Conservation (phyloP, 2,329 filamentous ascomycete genomes). For the Corynespora cassiicola region DNA sequence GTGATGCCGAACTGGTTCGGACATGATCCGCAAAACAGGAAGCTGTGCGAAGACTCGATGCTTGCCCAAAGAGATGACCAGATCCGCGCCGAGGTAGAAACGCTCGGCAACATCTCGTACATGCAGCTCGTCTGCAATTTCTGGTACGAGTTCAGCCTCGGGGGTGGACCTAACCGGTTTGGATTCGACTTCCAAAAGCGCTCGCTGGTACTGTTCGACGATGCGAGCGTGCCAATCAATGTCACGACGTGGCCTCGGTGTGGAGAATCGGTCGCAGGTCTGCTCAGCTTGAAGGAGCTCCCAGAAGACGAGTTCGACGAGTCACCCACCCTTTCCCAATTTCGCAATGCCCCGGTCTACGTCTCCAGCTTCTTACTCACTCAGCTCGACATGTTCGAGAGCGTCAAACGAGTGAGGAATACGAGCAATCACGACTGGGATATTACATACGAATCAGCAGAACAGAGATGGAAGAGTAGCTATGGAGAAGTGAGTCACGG, state of each 20-base stretch:
- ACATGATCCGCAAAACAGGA: too few species aligned
- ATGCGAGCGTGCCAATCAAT: slow-evolving; percentile 31
- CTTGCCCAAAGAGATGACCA: too few species aligned
- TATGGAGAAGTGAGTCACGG: slow-evolving; percentile 9
- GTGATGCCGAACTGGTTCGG: slow-evolving; percentile 50
- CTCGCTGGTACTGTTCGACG: slow-evolving; percentile 13
- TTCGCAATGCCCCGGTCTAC: slow-evolving; percentile 43
- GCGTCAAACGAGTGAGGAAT: slow-evolving; percentile 39
- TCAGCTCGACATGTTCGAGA: slow-evolving; percentile 46
- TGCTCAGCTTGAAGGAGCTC: slow-evolving; percentile 40
- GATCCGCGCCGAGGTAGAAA: too few species aligned
- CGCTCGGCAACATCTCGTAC: too few species aligned
- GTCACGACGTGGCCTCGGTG: slow-evolving; percentile 39
- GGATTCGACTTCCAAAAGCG: slow-evolving; percentile 27
- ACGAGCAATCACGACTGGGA: slow-evolving; percentile 46
- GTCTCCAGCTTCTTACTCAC: slow-evolving; percentile 44
- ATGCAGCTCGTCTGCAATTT: slow-evolving; percentile 34
- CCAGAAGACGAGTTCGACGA: slow-evolving; percentile 17
- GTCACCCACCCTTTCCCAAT: slow-evolving; percentile 18
- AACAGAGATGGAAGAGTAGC: slow-evolving; percentile 21
- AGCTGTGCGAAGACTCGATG: too few species aligned
- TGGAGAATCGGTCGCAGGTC: slow-evolving; percentile 37
- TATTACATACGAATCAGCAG: slow-evolving; percentile 24
- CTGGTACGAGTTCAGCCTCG: slow-evolving; percentile 31
- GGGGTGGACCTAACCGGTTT: slow-evolving; percentile 18